Conservation (phyloP, 768 basidiomycete genomes). For the Serendipita sp. region DNA sequence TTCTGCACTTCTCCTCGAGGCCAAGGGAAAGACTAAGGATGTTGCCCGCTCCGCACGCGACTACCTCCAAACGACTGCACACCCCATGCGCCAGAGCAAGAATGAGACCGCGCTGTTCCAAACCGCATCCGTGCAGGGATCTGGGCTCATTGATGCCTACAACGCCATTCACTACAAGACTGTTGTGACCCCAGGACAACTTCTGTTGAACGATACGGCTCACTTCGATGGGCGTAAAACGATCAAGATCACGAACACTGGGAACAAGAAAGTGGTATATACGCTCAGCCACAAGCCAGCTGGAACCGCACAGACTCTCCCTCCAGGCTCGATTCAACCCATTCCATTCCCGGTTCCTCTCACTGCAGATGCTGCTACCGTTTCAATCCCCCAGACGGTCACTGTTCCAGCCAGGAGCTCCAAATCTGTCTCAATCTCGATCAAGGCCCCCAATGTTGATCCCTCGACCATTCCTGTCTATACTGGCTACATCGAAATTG, state of each 20-base stretch:
- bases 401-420: slow-evolving; percentile 17
- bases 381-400: slow-evolving; percentile 10
- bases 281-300: slow-evolving; percentile 18
- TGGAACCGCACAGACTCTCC: slow-evolving; percentile 18
- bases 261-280: slow-evolving; percentile 13
- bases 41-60: neutral
- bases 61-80: slow-evolving; percentile 14
- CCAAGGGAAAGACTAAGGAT: slow-evolving; percentile 10
- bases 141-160: slow-evolving; percentile 21
- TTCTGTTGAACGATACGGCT: slow-evolving; percentile 27
- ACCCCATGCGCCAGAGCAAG: slow-evolving; percentile 4
- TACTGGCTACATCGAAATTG: slow-evolving; percentile 21
- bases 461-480: slow-evolving; percentile 20
- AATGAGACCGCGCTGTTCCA: slow-evolving; percentile 9
- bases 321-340: slow-evolving; percentile 10
- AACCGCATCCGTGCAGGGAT: slow-evolving; percentile 14
- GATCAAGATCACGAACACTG: slow-evolving; percentile 8
- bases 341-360: slow-evolving; percentile 5
- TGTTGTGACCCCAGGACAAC: slow-evolving; percentile 20
- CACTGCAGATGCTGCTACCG: slow-evolving; percentile 12
- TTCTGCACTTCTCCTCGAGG: slow-evolving; percentile 13
- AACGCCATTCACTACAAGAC: slow-evolving; percentile 21
- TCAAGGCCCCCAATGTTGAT: slow-evolving; percentile 17
- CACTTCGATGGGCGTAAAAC: slow-evolving; percentile 13
- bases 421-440: slow-evolving; percentile 15